Percentiles rank a stretch among this genome's conserved stretches.
Evolutionary conservation across 495 filamentous ascomycete genomes (phyloP).

Genomic region (Patellaria atrata): DNA sequence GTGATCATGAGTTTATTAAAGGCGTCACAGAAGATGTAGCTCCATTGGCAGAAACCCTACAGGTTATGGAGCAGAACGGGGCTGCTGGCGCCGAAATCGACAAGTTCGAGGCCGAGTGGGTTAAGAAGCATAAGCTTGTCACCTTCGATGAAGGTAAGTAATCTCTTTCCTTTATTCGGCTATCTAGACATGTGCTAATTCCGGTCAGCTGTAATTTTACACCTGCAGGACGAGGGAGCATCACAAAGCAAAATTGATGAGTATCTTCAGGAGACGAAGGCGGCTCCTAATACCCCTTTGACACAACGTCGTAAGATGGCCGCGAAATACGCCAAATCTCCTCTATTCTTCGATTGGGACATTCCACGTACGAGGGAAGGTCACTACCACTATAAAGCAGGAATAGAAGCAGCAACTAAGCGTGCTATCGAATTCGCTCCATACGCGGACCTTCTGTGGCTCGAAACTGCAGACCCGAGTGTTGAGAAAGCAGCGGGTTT

Average conservation of each 20-base stretch:
- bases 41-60: slow-evolving; percentile 77
- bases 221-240: slow-evolving; percentile 50
- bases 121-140: slow-evolving; percentile 69
- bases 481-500: slow-evolving; percentile 63
- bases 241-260: slow-evolving; percentile 43
- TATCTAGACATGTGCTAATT: not conserved
- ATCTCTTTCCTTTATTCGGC: not conserved
- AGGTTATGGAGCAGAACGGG: slow-evolving; percentile 71
- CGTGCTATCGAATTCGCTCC: slow-evolving; percentile 81
- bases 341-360: slow-evolving; percentile 78
- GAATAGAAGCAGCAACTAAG: slow-evolving; percentile 80
- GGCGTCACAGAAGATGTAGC: slow-evolving; percentile 61
- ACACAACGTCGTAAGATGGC: slow-evolving; percentile 60
- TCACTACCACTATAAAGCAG: slow-evolving; percentile 88
- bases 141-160: slow-evolving; percentile 71
- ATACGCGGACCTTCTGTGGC: slow-evolving; percentile 91
- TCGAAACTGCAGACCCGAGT: slow-evolving; percentile 82
- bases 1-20: slow-evolving; percentile 93
- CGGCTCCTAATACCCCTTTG: slow-evolving; percentile 58
- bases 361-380: slow-evolving; percentile 88
- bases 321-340: slow-evolving; percentile 42
- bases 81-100: slow-evolving; percentile 70
- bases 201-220: slow-evolving; percentile 49
- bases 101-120: slow-evolving; percentile 73
- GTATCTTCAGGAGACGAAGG: slow-evolving; percentile 46